phyloP scores from a whole-genome alignment of 768 basidiomycete genomes.

The Tubosaeta sp. region DNA sequence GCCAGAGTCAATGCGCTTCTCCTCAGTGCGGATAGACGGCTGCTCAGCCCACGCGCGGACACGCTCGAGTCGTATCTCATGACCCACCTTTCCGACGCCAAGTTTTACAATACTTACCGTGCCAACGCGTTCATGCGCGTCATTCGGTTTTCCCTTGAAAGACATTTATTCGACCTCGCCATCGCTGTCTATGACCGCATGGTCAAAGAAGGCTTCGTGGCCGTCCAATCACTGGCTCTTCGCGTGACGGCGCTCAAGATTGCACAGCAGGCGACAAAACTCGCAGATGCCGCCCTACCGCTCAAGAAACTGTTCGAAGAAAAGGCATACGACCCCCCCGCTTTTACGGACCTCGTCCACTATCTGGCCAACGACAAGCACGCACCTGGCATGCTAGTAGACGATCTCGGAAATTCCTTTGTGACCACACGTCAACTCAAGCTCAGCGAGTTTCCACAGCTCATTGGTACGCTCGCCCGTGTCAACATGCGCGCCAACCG shows the following conservation, averaged over 20 bases:
- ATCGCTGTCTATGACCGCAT: slow-evolving; percentile 40
- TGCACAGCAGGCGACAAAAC: slow-evolving; percentile 2
- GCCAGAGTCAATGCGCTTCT: slow-evolving; percentile 26
- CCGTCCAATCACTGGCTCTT: slow-evolving; percentile 36
- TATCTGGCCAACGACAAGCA: slow-evolving; percentile 16
- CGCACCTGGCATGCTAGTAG: slow-evolving; percentile 13
- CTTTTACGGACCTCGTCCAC: slow-evolving; percentile 27
- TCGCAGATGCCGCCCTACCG: not conserved
- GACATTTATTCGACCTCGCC: slow-evolving; percentile 36
- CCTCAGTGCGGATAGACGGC: slow-evolving; percentile 23
- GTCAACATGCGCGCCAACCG: slow-evolving; percentile 33
- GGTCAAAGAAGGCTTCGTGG: slow-evolving; percentile 36
- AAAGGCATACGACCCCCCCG: slow-evolving; percentile 14
- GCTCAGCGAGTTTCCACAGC: slow-evolving; percentile 26
- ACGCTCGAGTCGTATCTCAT: slow-evolving; percentile 22
- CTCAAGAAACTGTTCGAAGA: slow-evolving; percentile 16
- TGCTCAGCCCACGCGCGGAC: slow-evolving; percentile 18
- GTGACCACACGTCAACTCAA: slow-evolving; percentile 13
- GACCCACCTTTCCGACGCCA: slow-evolving; percentile 17
- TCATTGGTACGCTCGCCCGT: slow-evolving; percentile 37
- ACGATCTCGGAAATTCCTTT: slow-evolving; percentile 21
- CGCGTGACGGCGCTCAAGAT: slow-evolving; percentile 37
- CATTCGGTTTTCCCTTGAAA: slow-evolving; percentile 39
- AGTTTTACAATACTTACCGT: slow-evolving; percentile 28
- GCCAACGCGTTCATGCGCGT: slow-evolving; percentile 34